Evolutionary conservation across 768 basidiomycete genomes (phyloP), one percentile per base, ranked within the genome.

Genomic region (Amanita jacksonii): DNA sequence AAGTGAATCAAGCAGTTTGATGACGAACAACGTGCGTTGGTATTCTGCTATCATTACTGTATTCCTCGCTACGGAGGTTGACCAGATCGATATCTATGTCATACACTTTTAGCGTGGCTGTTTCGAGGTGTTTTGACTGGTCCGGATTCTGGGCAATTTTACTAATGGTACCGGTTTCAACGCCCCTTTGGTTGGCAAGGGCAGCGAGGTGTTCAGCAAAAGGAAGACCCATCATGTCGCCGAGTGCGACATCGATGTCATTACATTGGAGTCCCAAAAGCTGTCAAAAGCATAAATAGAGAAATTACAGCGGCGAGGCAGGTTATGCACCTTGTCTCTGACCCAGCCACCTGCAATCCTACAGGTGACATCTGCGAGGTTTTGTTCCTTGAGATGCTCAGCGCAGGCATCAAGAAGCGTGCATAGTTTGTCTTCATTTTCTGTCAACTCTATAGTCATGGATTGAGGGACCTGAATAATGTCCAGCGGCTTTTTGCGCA

Each of bases 271-370:
- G 69, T 8, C 81, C 83, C 27, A 98, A 72, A 35, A 98, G 68
- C 96, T 91, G 54, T 48, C 20, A 9, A 28, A 28, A 7, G 16
- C n/a, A 16, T 18, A 25, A 23, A 1, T 10, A 1, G 15, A 20
- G 37, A 6, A 25, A 25, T n/a, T n/a, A n/a, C n/a, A n/a, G n/a
- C n/a, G n/a, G n/a, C n/a, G n/a, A n/a, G n/a, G n/a, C 10, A 51
- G 51, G 47, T 15, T 20, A 59, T 65, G 52, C 48, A 92, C 94
- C 81, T 99, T 99, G 62, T 99, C 96, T 55, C 96, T 72, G 35
- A 98, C 96, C 96, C 96, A 99, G 15, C 96, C 96, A 13, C 96
- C 96, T 8, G 92, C 96, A 37, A 99, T 87, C 52, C 96, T 74
- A 58, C 94, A 94, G 5, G 31, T 1, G 76, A 72, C 0, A 78